Evolutionary conservation across 805 yeast genomes (phyloP).

Genomic region (Kazachstania bromeliacearum): DNA sequence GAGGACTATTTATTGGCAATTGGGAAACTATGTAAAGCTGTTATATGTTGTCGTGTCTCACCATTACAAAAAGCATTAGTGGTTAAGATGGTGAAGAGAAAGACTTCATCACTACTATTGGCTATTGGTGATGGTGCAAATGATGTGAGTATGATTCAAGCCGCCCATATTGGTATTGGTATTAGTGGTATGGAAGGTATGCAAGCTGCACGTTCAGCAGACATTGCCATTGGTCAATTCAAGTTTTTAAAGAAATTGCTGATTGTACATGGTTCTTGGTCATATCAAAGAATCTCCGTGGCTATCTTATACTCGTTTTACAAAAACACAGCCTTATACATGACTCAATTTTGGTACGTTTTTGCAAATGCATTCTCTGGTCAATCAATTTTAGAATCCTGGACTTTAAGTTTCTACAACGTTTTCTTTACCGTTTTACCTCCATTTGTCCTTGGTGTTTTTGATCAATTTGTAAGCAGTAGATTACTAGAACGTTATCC

Average conservation of each 20-base stretch:
- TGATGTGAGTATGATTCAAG: conserved; percentile 98
- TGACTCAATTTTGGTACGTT: conserved; percentile 98
- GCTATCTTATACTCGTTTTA: conserved; percentile 92
- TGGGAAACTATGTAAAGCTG: conserved; percentile 87
- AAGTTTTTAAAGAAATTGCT: conserved; percentile 71
- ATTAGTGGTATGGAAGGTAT: conserved; percentile 99
- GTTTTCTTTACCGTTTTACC: conserved; percentile 92
- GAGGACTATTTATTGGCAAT: conserved; percentile 71
- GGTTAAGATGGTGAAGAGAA: conserved; percentile 84
- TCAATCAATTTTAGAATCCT: conserved; percentile 90
- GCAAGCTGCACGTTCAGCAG: conserved; percentile 98
- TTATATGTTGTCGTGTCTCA: conserved; percentile 94
- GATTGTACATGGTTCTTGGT: conserved; percentile 96
- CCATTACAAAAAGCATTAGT: conserved; percentile 96
- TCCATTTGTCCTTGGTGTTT: conserved; percentile 91
- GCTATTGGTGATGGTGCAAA: conserved; percentile 99
- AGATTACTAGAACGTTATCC: conserved; percentile 86
- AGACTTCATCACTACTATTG: conserved; percentile 59
- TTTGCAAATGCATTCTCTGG: conserved; percentile 90
- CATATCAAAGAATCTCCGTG: conserved; percentile 85
- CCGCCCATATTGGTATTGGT: conserved; percentile 98
- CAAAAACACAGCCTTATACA: conserved; percentile 88
- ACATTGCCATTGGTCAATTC: conserved; percentile 93
- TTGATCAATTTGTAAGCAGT: conserved; percentile 93
- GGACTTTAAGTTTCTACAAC: conserved; percentile 95